Evolutionary conservation across 768 basidiomycete genomes (phyloP).

Genomic region (Boletellus ananas): DNA sequence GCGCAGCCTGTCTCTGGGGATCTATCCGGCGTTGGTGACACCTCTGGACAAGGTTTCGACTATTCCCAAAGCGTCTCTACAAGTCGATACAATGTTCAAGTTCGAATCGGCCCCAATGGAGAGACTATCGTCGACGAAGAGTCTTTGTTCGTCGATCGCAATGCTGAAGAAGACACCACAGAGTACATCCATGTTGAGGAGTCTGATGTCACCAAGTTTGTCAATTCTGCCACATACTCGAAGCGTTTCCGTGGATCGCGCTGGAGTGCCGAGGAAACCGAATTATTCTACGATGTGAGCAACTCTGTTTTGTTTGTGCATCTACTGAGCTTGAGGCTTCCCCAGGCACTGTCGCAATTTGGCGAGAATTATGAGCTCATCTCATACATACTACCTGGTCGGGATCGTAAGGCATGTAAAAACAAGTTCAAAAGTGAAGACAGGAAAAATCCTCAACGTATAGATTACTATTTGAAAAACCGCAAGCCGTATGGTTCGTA

Average conservation of each 20-base stretch:
- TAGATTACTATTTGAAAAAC: conserved; percentile 72
- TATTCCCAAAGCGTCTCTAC: conserved; percentile 62
- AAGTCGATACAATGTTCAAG: conserved; percentile 78
- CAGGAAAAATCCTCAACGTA: conserved; percentile 70
- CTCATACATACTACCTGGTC: conserved; percentile 77
- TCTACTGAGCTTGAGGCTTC: conserved; percentile 6
- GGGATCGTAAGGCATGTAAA: conserved; percentile 86
- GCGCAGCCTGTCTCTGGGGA: conserved; percentile 16
- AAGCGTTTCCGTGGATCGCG: conserved; percentile 78
- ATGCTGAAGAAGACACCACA: conserved; percentile 61
- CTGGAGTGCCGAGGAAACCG: conserved; percentile 90
- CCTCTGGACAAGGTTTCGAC: conserved; percentile 62
- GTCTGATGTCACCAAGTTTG: conserved; percentile 79
- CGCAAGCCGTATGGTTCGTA: conserved; percentile 70
- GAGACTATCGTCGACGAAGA: conserved; percentile 86
- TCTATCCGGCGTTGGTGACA: conserved; percentile 30
- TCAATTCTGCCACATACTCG: conserved; percentile 79
- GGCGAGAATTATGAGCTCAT: conserved; percentile 94
- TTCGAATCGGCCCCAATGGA: conserved; percentile 83
- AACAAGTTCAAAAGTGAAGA: conserved; percentile 93
- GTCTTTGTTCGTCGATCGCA: conserved; percentile 74
- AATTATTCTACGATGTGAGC: conserved; percentile 79
- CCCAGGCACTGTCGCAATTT: conserved; percentile 84
- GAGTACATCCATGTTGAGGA: conserved; percentile 78
- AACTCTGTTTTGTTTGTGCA: background rate